Conservation (phyloP, 352 stramenopile species). For the Phytophthora boehmeriae region DNA sequence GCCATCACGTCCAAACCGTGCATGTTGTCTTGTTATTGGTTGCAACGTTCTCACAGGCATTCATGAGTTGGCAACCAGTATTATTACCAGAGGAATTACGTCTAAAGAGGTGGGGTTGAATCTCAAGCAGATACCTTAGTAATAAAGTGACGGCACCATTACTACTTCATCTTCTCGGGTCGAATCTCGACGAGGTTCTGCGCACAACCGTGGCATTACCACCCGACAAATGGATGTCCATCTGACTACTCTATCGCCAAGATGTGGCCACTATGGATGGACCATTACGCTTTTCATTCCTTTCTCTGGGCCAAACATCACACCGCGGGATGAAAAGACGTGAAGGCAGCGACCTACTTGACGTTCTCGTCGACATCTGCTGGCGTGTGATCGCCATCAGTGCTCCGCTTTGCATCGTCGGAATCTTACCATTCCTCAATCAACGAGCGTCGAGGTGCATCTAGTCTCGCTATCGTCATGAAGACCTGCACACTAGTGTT, state of each 20-base stretch:
- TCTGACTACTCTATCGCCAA: constrained; percentile 8
- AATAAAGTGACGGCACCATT: too few species aligned
- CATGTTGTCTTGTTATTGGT: too few species aligned
- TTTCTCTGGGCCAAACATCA: too few species aligned
- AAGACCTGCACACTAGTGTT: background rate
- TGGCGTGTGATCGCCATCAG: too few species aligned
- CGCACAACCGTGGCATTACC: constrained; percentile 5
- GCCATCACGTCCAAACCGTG: background rate
- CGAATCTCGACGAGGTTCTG: background rate
- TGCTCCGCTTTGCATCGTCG: background rate
- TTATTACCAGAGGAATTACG: background rate
- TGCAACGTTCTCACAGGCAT: too few species aligned
- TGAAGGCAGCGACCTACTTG: background rate
- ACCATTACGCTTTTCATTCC: too few species aligned
- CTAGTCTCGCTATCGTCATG: constrained; percentile 4
- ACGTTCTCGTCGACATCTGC: too few species aligned
- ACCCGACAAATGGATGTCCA: constrained; percentile 12
- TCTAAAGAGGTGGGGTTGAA: too few species aligned
- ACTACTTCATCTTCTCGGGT: too few species aligned
- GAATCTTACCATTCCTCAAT: constrained; percentile 9
- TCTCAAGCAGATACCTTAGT: too few species aligned
- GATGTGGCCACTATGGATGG: background rate
- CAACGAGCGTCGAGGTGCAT: background rate
- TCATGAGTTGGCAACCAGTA: too few species aligned
- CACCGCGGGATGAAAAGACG: constrained; percentile 16